Percentiles rank a stretch among this genome's conserved stretches.
These are phyloP conservation scores for Alternaria arbusti DNA, from an alignment of 2,329 filamentous ascomycete genomes.

Conservation along the genomic window DNA sequence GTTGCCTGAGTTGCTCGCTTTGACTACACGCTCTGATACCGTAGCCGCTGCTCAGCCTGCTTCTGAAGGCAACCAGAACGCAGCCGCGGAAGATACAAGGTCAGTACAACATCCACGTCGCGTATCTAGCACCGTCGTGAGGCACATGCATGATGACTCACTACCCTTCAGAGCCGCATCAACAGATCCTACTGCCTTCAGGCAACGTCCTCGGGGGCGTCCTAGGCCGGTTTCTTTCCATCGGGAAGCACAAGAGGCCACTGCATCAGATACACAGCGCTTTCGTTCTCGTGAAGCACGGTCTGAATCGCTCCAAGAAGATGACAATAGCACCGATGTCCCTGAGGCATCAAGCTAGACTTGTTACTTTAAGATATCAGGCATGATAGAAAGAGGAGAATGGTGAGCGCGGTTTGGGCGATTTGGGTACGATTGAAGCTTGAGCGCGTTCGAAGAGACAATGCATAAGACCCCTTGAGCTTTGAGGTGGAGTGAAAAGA, in stretches of 20 bases:
- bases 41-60: not conserved
- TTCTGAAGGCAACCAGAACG: not conserved
- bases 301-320: not conserved
- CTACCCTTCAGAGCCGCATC: not conserved
- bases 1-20: not conserved
- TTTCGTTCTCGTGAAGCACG: not conserved
- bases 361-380: not conserved
- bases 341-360: not conserved
- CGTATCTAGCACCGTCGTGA: not conserved
- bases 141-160: not conserved
- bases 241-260: not conserved
- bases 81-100: not conserved
- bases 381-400: not conserved
- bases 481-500: not conserved
- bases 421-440: not conserved
- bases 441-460: not conserved
- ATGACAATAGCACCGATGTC: not conserved
- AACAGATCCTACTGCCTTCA: not conserved
- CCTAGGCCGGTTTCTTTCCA: accelerated
- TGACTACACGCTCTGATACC: not conserved
- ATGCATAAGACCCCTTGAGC: not conserved
- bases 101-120: not conserved
- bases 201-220: not conserved
- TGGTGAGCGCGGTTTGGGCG: not conserved
- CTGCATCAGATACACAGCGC: not conserved